Conservation (phyloP, 352 stramenopile species). For the Phytophthora boehmeriae region DNA sequence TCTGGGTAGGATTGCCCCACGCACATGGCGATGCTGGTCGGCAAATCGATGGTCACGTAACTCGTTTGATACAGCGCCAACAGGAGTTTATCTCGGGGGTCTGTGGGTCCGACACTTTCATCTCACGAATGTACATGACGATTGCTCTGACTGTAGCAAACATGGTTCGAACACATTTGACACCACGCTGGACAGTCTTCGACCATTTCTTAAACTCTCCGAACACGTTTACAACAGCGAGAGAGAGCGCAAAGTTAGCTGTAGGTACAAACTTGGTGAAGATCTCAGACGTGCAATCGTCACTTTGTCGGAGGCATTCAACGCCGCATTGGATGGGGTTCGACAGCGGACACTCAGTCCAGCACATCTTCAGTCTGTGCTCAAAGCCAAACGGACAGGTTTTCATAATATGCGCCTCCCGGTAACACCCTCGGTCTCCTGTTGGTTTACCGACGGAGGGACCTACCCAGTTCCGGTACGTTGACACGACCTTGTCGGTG, state of each 20-base stretch:
- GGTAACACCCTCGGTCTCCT: conserved; percentile 20
- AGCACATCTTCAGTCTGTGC: conserved; percentile 40
- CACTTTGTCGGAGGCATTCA: conserved; percentile 51
- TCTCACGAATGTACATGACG: conserved; percentile 18
- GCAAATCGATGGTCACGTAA: conserved; percentile 26
- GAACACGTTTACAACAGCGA: conserved; percentile 38
- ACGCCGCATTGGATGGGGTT: conserved; percentile 56
- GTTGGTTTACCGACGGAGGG: conserved; percentile 10
- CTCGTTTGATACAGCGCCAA: conserved; percentile 18
- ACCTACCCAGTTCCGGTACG: conserved; percentile 17
- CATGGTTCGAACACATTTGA: conserved; percentile 28
- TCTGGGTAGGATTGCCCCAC: conserved; percentile 14
- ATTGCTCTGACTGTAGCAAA: conserved; percentile 28
- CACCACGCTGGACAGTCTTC: conserved; percentile 9
- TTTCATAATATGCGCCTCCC: conserved; percentile 9
- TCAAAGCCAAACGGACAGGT: conserved; percentile 14
- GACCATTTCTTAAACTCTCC: conserved; percentile 18
- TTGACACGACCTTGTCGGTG: conserved; percentile 13
- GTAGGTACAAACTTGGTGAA: conserved; percentile 39
- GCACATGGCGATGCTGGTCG: conserved; percentile 17
- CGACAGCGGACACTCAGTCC: conserved; percentile 50
- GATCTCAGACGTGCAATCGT: conserved; percentile 35
- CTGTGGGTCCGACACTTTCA: conserved; percentile 22
- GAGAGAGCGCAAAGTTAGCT: conserved; percentile 30
- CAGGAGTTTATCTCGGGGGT: conserved; percentile 19